These are phyloP conservation scores for Dendrobium huoshanense DNA, from an alignment of 106 monocot genomes.

Conservation along the genomic window DNA sequence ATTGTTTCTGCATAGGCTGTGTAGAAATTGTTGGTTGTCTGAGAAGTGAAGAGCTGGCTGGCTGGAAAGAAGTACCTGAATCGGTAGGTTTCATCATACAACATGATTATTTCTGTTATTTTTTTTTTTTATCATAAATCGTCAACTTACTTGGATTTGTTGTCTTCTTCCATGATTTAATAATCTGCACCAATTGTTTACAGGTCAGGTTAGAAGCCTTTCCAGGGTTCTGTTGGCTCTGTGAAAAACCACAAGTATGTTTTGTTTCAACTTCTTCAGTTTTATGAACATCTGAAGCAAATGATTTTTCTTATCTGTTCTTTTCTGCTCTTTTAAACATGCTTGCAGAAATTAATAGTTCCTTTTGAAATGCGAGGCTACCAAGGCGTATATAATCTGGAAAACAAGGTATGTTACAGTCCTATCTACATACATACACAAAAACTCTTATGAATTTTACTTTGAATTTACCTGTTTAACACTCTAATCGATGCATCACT, in stretches of 20 bases:
- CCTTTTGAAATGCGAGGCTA: constrained; percentile 94
- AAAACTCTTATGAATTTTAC: not conserved
- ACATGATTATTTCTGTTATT: not conserved
- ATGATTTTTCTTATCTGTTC: not conserved
- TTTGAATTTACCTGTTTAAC: not conserved
- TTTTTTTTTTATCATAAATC: not conserved
- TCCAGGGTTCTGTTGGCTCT: constrained; percentile 90
- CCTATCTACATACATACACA: not conserved
- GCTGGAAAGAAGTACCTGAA: constrained; percentile 82
- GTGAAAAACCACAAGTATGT: constrained; percentile 74
- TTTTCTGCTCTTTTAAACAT: not conserved
- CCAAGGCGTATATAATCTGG: constrained; percentile 82
- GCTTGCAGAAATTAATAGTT: constrained; percentile 59
- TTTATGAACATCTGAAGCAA: not conserved
- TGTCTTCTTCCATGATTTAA: not conserved
- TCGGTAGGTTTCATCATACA: constrained; percentile 32
- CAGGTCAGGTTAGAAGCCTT: constrained; percentile 84
- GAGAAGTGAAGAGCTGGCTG: constrained; percentile 64
- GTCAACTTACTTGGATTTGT: not conserved
- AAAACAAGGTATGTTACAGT: constrained; percentile 24
- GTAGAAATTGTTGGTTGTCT: constrained; percentile 87
- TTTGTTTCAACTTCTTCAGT: not conserved
- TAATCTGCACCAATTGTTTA: not conserved
- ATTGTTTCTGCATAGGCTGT: constrained; percentile 45
- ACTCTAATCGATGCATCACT: not conserved